Evolutionary conservation across 352 stramenopile genomes (phyloP), one percentile per base, ranked within the genome.

Genomic region (Salisapilia sapeloensis): DNA sequence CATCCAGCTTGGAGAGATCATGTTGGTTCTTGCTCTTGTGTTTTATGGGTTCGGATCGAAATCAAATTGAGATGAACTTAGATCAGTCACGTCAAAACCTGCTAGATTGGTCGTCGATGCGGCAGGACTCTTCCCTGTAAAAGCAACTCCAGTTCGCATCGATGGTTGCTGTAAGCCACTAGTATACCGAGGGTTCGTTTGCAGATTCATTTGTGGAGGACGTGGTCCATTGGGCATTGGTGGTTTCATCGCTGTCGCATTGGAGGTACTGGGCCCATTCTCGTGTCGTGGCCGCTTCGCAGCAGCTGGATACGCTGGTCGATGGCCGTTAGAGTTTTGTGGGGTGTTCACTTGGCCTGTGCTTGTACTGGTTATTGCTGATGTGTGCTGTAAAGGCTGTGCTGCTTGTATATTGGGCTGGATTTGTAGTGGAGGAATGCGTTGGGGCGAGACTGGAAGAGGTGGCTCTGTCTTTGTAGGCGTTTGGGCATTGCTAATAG

Each of bases 31-130:
- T n/a, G n/a, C n/a, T n/a, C n/a, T n/a, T n/a, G n/a, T n/a, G n/a
- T n/a, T n/a, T n/a, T n/a, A n/a, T n/a, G 5, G 21, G 24, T 50
- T 46, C 6, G 67, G 67, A 39, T 90, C 65, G 34, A 64, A 90
- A 33, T 90, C 74, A 39, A 90, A 90, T 29, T 90, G 74, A 4
- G 74, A 90, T 14, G 82, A 46, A 42, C 74, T 83, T 7, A 90
- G 51, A 24, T 85, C 74, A 34, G 84, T 71, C 35, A 90, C 72
- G 24, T 81, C 61, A 38, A 56, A 84, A 38, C 56, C 64, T 7
- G 52, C 51, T 10, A 48, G 39, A 18, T 12, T 41, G 34, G 28
- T 31, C 35, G 38, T 49, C 39, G 24, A 23, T 24, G 18, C 21
- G 21, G 2, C 17, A 23, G 15, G 12, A n/a, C 10, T 27, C 16